phyloP scores from a whole-genome alignment of 2,329 filamentous ascomycete genomes.

The Fusarium temperatum region DNA sequence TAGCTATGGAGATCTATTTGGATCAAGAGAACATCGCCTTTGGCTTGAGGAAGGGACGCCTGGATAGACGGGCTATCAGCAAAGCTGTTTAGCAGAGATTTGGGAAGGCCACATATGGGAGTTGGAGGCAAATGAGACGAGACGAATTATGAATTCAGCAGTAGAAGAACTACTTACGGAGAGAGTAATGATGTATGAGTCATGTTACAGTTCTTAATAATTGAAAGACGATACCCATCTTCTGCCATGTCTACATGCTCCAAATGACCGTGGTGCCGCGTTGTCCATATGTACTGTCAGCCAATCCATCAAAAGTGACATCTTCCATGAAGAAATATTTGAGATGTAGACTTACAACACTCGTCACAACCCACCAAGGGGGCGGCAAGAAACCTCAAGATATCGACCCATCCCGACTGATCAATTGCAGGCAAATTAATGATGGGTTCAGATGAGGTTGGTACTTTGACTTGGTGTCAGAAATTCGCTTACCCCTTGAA shows the following conservation, averaged over 20 bases:
- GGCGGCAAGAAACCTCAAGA: not conserved
- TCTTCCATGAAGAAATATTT: rapidly evolving
- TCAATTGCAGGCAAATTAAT: rapidly evolving
- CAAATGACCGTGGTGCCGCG: rapidly evolving
- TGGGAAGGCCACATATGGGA: rapidly evolving
- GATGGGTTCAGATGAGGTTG: rapidly evolving
- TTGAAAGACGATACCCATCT: not conserved
- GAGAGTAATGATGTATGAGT: not conserved
- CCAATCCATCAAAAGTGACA: not conserved
- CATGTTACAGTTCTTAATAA: not conserved
- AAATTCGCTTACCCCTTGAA: not conserved
- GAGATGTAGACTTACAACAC: rapidly evolving
- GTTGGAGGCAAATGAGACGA: too few relatives aligned
- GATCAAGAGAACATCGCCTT: rapidly evolving
- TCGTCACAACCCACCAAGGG: rapidly evolving
- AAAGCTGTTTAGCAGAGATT: not conserved
- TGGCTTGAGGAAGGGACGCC: too few relatives aligned
- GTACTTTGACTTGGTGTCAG: rapidly evolving
- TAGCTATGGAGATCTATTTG: not conserved
- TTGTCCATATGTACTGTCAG: too few relatives aligned
- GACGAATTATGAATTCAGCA: too few relatives aligned
- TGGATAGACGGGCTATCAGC: too few relatives aligned
- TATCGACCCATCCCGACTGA: not conserved
- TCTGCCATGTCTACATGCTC: rapidly evolving
- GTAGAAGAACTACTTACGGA: not conserved